Conservation (phyloP, 2,329 filamentous ascomycete species). For the Mycosphaerella arachidis region DNA sequence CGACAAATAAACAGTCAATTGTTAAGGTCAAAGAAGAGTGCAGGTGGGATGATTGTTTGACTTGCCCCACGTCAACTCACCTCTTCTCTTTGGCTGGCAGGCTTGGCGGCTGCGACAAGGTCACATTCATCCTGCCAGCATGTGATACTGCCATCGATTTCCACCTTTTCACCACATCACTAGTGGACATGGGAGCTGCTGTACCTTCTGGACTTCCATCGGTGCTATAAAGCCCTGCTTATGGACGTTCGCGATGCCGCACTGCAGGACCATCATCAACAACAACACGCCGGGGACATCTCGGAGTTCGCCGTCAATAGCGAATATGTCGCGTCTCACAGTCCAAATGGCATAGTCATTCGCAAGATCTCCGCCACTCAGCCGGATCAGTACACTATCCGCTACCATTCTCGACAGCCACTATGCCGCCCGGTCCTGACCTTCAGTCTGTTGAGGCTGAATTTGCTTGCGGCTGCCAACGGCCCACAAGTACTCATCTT, state of each 20-base stretch:
- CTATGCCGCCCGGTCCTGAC: constrained; percentile 17
- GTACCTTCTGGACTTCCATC: not conserved
- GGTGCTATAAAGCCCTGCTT: not conserved
- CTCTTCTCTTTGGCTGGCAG: not conserved
- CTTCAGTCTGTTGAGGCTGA: constrained; percentile 15
- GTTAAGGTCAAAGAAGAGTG: not conserved
- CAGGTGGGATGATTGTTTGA: not conserved
- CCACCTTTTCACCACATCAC: not conserved
- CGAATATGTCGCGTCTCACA: constrained; percentile 19
- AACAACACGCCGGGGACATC: not conserved
- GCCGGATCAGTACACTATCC: constrained; percentile 2
- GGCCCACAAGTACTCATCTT: constrained; percentile 21
- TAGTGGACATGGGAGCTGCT: not conserved
- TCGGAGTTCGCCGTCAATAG: constrained; percentile 16
- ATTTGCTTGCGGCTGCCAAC: constrained; percentile 21
- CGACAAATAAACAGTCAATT: not conserved
- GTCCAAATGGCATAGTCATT: constrained; percentile 14
- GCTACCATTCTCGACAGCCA: constrained; percentile 5
- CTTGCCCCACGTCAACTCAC: not conserved
- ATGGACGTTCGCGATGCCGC: not conserved
- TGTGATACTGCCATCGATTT: not conserved
- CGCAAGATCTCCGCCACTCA: constrained; percentile 7
- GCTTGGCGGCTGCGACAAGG: not conserved
- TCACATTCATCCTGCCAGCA: not conserved
- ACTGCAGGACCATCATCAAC: not conserved